Evolutionary conservation across 208 protist species (phyloP).

Genomic region (Porcisia deanei): DNA sequence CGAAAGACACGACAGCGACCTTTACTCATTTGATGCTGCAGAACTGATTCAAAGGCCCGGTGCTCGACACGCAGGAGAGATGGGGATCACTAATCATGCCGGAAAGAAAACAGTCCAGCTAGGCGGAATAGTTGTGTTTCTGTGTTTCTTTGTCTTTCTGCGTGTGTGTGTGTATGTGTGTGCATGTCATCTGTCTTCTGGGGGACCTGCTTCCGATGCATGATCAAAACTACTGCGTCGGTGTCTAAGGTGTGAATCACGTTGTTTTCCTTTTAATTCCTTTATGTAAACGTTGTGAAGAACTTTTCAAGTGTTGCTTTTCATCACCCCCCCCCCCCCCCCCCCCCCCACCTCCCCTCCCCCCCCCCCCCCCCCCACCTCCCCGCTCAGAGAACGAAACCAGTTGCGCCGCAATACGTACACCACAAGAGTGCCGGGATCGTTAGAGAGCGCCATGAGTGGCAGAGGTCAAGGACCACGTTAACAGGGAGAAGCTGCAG

Average conservation of each 20-base stretch:
- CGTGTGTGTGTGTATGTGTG: background rate
- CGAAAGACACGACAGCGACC: constrained; percentile 47
- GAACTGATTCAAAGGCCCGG: constrained; percentile 27
- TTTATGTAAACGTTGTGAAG: constrained; percentile 6
- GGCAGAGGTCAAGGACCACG: too few relatives aligned
- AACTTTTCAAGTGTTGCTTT: constrained; percentile 1
- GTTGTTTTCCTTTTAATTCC: background rate
- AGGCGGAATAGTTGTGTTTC: background rate
- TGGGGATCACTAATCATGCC: background rate
- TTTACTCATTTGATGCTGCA: constrained; percentile 64
- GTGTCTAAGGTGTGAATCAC: background rate
- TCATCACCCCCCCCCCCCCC: too few relatives aligned
- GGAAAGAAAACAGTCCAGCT: background rate
- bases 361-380: too few relatives aligned
- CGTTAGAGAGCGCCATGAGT: too few relatives aligned
- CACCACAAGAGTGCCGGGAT: too few relatives aligned
- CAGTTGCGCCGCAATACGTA: too few relatives aligned
- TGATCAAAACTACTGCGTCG: background rate
- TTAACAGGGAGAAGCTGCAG: too few relatives aligned
- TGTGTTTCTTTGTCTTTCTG: background rate
- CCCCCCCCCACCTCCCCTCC: too few relatives aligned
- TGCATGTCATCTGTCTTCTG: background rate
- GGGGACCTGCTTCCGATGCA: background rate
- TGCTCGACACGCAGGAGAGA: background rate
- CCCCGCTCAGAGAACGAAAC: too few relatives aligned